These are phyloP conservation scores for Xylariaceae sp. DNA, from an alignment of 2,329 filamentous ascomycete species.

Conservation along the genomic window DNA sequence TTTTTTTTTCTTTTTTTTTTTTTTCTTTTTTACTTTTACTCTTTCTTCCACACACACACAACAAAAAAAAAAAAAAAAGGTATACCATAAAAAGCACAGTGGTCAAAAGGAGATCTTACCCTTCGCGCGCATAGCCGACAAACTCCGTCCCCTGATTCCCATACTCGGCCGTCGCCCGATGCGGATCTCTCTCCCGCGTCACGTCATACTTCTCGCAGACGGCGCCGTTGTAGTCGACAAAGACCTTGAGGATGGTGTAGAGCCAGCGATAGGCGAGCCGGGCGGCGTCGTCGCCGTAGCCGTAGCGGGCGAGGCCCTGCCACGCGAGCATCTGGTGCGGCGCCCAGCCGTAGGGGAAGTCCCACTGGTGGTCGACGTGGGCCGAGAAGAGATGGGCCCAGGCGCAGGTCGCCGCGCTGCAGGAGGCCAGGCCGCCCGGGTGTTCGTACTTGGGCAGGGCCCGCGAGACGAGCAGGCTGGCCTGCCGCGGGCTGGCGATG, in stretches of 20 bases:
- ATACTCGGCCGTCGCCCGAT: constrained; percentile 7
- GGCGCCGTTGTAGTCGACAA: constrained; percentile 9
- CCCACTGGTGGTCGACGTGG: constrained; percentile 5
- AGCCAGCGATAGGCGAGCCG: constrained; percentile 12
- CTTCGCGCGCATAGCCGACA: constrained; percentile 5
- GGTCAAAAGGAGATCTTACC: not conserved
- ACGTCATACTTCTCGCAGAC: constrained; percentile 11
- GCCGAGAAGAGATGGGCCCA: not conserved
- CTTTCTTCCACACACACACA: not conserved
- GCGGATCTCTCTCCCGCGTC: constrained; percentile 1
- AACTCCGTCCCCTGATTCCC: constrained; percentile 8
- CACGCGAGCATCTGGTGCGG: constrained; percentile 11
- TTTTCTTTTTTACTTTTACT: no score
- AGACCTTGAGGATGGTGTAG: constrained; percentile 7
- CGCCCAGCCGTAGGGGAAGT: constrained; percentile 10
- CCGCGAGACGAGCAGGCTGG: not conserved
- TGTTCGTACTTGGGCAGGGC: constrained; percentile 4
- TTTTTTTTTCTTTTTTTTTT: no score
- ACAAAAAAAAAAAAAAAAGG: not conserved
- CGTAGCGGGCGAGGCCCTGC: constrained; percentile 5
- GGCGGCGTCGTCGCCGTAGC: not conserved
- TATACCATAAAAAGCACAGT: not conserved
- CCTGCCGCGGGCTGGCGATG: constrained; percentile 5
- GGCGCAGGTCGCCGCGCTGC: not conserved
- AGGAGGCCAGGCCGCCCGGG: constrained; percentile 3